phyloP scores from a whole-genome alignment of 306 rosid genomes.

The Castanospermum australe region DNA sequence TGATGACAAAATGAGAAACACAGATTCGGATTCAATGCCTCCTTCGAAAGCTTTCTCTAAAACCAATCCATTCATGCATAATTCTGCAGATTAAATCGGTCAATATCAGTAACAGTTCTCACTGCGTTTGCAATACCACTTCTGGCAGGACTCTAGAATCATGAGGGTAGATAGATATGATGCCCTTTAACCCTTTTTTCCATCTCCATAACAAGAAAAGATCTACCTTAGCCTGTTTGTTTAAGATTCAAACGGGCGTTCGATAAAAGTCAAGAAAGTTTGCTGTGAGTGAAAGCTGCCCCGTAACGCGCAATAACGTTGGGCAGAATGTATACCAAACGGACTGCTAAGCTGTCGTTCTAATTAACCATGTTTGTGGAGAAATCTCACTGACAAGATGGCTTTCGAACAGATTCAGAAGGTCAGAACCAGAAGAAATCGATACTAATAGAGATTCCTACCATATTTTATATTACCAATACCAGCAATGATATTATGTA shows the following conservation, averaged over 20 bases:
- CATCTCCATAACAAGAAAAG: not conserved
- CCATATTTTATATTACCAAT: not conserved
- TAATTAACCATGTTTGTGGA: not conserved
- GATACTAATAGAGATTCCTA: not conserved
- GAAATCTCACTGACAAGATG: not conserved
- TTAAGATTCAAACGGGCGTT: no score
- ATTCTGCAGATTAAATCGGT: not conserved
- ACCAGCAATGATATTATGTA: not conserved
- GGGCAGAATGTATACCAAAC: no score
- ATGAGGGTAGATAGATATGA: not conserved
- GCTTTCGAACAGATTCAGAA: not conserved
- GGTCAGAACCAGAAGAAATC: not conserved
- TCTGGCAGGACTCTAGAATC: not conserved
- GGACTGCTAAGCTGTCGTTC: not conserved
- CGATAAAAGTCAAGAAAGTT: no score
- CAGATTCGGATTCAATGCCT: conserved; percentile 1
- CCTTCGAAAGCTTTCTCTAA: conserved; percentile 1
- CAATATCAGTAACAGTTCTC: not conserved
- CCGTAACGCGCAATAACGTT: no score
- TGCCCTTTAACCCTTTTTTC: not conserved
- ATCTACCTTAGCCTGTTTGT: no score
- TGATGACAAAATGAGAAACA: not conserved
- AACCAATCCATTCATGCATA: not conserved
- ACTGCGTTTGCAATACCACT: not conserved
- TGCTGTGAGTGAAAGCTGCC: no score